Evolutionary conservation across 768 basidiomycete species (phyloP).

Genomic region (Pleurotus pulmonarius): DNA sequence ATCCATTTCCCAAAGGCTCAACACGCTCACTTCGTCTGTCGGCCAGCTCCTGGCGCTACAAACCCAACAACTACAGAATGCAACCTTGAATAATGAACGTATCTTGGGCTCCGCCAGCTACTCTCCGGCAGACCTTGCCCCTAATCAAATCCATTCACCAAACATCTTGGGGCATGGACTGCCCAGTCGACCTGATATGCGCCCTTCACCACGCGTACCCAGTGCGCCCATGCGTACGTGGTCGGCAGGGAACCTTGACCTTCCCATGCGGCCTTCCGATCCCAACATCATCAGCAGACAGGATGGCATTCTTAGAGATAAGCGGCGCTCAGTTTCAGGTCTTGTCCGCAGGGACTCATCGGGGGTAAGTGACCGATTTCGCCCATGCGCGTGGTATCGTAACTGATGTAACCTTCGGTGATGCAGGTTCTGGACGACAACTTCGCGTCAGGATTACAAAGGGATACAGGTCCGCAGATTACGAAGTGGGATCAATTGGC

Average conservation of each 20-base stretch:
- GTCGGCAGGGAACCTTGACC: constrained; percentile 78
- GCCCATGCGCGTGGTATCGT: too few species aligned
- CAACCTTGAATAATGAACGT: constrained; percentile 36
- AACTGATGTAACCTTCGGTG: too few species aligned
- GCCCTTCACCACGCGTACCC: constrained; percentile 56
- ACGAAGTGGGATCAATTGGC: constrained; percentile 96
- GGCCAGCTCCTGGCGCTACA: constrained; percentile 80
- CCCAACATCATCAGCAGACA: constrained; percentile 35
- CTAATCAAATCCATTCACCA: constrained; percentile 42
- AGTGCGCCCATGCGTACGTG: constrained; percentile 78
- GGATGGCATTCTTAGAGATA: constrained; percentile 50
- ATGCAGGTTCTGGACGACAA: constrained; percentile 54
- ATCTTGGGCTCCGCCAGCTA: constrained; percentile 29
- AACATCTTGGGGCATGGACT: constrained; percentile 56
- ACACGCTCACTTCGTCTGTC: constrained; percentile 78
- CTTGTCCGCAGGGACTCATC: constrained; percentile 73
- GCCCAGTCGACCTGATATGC: constrained; percentile 62
- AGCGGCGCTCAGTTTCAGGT: constrained; percentile 71
- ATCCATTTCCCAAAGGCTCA: constrained; percentile 74
- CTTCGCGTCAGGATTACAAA: constrained; percentile 49
- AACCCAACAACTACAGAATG: constrained; percentile 63
- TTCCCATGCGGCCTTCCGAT: constrained; percentile 57
- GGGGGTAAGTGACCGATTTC: constrained; percentile 44
- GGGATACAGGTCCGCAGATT: constrained; percentile 76
- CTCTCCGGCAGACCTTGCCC: constrained; percentile 46